phyloP scores from a whole-genome alignment of 176 grass and related monocot genomes.

The Thalia dealbata region DNA sequence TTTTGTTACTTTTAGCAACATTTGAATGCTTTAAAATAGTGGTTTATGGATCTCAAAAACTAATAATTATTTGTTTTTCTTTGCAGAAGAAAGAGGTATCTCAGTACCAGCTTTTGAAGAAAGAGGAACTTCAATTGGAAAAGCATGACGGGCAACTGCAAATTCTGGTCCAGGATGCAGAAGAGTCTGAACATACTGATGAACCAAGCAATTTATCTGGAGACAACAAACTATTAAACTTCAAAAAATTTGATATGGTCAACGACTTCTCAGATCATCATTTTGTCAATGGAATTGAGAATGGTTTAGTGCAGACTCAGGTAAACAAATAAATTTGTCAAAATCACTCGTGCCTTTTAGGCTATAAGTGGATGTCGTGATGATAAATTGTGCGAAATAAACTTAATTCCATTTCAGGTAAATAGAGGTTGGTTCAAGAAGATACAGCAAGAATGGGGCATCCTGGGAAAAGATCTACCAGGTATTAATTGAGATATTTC shows the following conservation, averaged over 20 bases:
- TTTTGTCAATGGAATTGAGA: constrained; percentile 48
- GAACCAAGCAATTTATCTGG: constrained; percentile 31
- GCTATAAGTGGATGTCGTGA: too few relatives aligned
- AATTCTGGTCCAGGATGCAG: constrained; percentile 19
- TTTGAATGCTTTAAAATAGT: neutral
- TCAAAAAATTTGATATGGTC: constrained; percentile 65
- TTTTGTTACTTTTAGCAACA: constrained; percentile 5
- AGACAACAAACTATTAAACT: constrained; percentile 30
- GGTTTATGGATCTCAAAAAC: constrained; percentile 1
- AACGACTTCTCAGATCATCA: constrained; percentile 79
- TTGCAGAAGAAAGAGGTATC: constrained; percentile 43
- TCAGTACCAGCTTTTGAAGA: constrained; percentile 47
- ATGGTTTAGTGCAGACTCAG: neutral
- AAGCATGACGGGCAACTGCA: constrained; percentile 26
- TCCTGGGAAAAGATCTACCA: constrained; percentile 71
- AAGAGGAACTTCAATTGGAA: constrained; percentile 34
- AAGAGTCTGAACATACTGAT: constrained; percentile 29
- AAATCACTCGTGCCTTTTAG: neutral
- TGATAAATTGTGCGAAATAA: neutral
- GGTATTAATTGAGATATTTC: neutral
- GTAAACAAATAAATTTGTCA: constrained; percentile 27
- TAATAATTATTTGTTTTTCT: neutral
- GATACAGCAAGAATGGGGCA: constrained; percentile 80
- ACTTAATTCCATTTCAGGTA: constrained; percentile 20
- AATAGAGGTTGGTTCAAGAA: constrained; percentile 88